Evolutionary conservation across 176 grass and related monocot genomes (phyloP).

Genomic region (Carex scoparia): DNA sequence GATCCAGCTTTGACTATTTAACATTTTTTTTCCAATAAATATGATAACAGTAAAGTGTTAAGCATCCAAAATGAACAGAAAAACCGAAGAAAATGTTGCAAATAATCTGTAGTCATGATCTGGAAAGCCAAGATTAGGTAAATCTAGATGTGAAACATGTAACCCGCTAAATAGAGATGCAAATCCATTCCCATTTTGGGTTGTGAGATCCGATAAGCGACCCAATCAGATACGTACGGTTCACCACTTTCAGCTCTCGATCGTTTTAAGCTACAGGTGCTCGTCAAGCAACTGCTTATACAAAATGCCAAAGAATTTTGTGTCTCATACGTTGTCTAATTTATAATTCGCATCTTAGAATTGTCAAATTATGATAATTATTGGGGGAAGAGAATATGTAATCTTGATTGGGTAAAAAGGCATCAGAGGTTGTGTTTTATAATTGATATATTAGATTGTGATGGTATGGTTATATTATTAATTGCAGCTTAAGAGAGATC

Average conservation of each 20-base stretch:
- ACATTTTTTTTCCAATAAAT: neutral
- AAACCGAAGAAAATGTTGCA: neutral
- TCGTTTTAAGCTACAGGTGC: constrained; percentile 17
- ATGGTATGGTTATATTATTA: neutral
- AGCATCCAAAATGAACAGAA: neutral
- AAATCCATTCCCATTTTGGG: neutral
- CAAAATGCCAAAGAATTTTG: constrained; percentile 24
- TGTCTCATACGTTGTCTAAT: neutral
- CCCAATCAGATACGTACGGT: constrained; percentile 4
- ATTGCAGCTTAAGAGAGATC: neutral
- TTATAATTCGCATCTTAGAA: neutral
- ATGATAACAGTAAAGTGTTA: neutral
- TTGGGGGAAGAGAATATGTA: neutral
- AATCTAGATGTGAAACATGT: neutral
- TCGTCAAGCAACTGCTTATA: constrained; percentile 18
- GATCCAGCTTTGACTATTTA: neutral
- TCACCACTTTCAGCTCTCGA: neutral
- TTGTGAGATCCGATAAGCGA: neutral
- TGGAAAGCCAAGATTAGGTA: neutral
- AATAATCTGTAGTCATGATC: neutral
- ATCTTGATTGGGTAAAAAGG: neutral
- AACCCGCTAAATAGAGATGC: neutral
- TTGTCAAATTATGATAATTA: neutral
- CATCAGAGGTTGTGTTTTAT: neutral
- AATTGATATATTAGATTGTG: neutral